These are phyloP conservation scores for Picochlorum sp. DNA, from an alignment of 139 green algal genomes.

Conservation along the genomic window DNA sequence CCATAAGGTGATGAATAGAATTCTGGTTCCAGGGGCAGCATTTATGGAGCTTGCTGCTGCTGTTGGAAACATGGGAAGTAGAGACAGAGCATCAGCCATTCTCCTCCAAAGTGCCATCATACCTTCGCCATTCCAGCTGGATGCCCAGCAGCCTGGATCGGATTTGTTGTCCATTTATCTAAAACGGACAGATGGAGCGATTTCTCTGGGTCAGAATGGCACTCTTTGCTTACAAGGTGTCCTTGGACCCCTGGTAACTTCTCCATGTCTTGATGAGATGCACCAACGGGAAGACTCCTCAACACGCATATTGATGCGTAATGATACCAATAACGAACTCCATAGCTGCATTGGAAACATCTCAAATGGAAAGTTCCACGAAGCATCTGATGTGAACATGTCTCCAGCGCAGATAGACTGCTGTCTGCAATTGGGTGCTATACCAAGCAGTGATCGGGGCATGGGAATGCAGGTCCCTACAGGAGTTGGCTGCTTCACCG, in stretches of 20 bases:
- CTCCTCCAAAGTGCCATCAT: background rate
- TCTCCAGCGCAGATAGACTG: constrained; percentile 49
- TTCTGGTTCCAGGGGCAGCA: constrained; percentile 31
- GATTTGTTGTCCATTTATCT: no score
- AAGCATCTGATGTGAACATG: constrained; percentile 15
- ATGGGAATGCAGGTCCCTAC: background rate
- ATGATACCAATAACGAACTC: no score
- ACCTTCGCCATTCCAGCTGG: background rate
- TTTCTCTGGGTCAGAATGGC: no score
- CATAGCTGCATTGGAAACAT: no score
- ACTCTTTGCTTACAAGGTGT: no score
- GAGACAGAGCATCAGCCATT: background rate
- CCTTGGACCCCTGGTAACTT: no score
- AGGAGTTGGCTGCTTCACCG: background rate
- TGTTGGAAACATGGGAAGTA: background rate
- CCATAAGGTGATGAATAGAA: constrained; percentile 33
- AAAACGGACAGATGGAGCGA: no score
- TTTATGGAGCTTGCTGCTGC: constrained; percentile 53
- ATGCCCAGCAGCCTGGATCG: background rate
- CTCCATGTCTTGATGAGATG: no score
- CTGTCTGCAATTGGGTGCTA: constrained; percentile 52
- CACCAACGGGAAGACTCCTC: no score
- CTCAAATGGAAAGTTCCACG: no score
- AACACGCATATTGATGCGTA: no score
- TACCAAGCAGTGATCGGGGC: constrained; percentile 1